Base-by-base conservation (phyloP, 768 basidiomycete species). In the Clitopilus hobsonii region DNA sequence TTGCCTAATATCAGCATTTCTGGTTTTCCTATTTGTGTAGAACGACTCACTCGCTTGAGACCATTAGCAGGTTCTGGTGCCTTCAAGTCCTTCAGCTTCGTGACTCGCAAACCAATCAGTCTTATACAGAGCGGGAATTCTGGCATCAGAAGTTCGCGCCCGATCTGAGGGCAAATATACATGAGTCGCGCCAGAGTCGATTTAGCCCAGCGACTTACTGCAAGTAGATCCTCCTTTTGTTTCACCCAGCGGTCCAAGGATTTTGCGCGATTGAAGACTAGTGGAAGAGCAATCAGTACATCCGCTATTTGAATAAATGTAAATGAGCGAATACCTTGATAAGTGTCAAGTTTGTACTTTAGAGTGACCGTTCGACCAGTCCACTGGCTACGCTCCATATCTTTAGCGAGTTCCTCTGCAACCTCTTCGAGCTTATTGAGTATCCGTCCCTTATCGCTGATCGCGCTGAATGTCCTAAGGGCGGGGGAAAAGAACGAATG, bases 321-420 rank as follows among this genome's bases (percentile, higher is more conserved):
- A 53, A 22, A 47, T 23, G 16, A 36, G 55, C 62, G 3, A 32
- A 1, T 55, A 85, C 91, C 86, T 76, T 96, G 84, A 68, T 86
- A 98, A 0, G 86, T 94, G 65, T 95, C 88, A 28, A 92, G 79
- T 72, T 99, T 99, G 68, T 87, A 94, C 67, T 96, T 97, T 50
- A 98, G 77, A 0, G 92, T 96, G 27, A 98, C 78, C 0, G 93
- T 97, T 60, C 87, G 83, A 6, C 93, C 96, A 6, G 84, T 80
- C 86, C 93, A 99, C 26, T 90, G 87, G 45, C 78, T 77, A n/a
- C 78, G 69, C 24, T 76, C 72, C 82, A 98, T 86, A 65, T 97
- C 94, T 38, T 79, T 77, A 63, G 84, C 89, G 11, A 99, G 81
- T 61, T 93, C 89, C 1, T 78, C 80, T 0, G 94, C 88, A 29